Base-by-base conservation (phyloP, 805 yeast genomes). In the Candida dajiaensis region DNA sequence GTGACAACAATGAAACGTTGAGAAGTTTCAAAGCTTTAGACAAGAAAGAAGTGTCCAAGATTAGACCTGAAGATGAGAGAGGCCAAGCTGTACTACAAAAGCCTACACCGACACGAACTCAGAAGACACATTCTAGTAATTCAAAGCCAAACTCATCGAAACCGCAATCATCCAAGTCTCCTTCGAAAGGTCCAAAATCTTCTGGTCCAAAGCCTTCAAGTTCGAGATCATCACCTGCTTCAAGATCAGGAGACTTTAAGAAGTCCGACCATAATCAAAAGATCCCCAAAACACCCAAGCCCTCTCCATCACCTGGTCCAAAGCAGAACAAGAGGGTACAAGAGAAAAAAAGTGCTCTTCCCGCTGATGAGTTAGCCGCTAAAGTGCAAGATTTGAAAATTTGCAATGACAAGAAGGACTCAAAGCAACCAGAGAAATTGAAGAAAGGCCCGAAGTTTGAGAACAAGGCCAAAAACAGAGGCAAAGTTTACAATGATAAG, bases 1-100 rank as follows among this genome's bases (percentile, higher is more conserved):
- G 76, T 63, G 57, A 66, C 54, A 61, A 70, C 59, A 42, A 59
- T 33, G 54, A 70, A 52, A 49, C 74, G 61, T 51, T 77, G 65
- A 50, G 61, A 47, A 62, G 67, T 18, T 69, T 69, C 50, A 64
- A 63, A 42, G 69, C 63, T 2, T 65, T 50, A 49, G 62, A 46
- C 54, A 55, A 54, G 59, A 65, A 47, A 40, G 55, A 50, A 33
- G 50, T 47, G 5, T 41, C 43, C 21, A 55, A 55, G 40, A 35
- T 47, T 16, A 55, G 37, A 44, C 58, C 59, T 8, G 48, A 39
- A 15, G 61, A 56, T 44, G 61, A 57, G 25, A 48, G 33, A 16
- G 20, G 20, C 16, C 36, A 16, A 33, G 12, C 36, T 33, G 39
- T 38, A 10, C 25, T 45, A 23, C 37, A 37, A n/a, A 4, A 11